phyloP scores from a whole-genome alignment of 305 asterid genomes.

The Salvia sclarea region DNA sequence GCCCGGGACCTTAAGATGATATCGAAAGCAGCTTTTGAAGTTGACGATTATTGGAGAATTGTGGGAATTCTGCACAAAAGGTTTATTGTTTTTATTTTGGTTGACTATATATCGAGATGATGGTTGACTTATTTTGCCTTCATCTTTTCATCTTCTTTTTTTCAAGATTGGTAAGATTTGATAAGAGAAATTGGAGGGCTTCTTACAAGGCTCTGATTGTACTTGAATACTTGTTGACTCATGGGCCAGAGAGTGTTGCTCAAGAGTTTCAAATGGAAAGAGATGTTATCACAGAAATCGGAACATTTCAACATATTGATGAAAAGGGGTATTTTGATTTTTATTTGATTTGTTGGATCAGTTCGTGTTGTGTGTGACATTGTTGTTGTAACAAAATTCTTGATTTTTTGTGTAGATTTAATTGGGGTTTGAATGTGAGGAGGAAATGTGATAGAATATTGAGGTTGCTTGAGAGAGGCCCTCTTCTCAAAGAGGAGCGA shows the following conservation, averaged over 20 bases:
- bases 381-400: no score
- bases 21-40: slow-evolving; percentile 88
- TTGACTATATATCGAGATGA: no score
- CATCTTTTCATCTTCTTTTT: no score
- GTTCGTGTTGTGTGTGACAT: background rate
- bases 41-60: slow-evolving; percentile 89
- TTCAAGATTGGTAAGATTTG: slow-evolving; percentile 67
- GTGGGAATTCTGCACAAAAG: slow-evolving; percentile 82
- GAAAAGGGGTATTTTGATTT: slow-evolving; percentile 61
- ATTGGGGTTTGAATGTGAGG: slow-evolving; percentile 81
- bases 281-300: slow-evolving; percentile 57
- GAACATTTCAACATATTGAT: slow-evolving; percentile 66
- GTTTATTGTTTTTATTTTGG: no score
- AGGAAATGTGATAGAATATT: slow-evolving; percentile 66
- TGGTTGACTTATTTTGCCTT: no score
- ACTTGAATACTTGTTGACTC: slow-evolving; percentile 78
- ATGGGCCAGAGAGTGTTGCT: slow-evolving; percentile 87
- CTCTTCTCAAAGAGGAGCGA: slow-evolving; percentile 75
- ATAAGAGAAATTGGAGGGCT: slow-evolving; percentile 62
- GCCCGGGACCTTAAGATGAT: slow-evolving; percentile 61
- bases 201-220: slow-evolving; percentile 75
- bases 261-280: slow-evolving; percentile 71
- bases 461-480: slow-evolving; percentile 64
- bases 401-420: slow-evolving; percentile 51
- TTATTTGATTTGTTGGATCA: no score